Evolutionary conservation across 2,329 filamentous ascomycete species (phyloP), one percentile per base, ranked within the genome.

Genomic region (Pseudogymnoascus verrucosus): DNA sequence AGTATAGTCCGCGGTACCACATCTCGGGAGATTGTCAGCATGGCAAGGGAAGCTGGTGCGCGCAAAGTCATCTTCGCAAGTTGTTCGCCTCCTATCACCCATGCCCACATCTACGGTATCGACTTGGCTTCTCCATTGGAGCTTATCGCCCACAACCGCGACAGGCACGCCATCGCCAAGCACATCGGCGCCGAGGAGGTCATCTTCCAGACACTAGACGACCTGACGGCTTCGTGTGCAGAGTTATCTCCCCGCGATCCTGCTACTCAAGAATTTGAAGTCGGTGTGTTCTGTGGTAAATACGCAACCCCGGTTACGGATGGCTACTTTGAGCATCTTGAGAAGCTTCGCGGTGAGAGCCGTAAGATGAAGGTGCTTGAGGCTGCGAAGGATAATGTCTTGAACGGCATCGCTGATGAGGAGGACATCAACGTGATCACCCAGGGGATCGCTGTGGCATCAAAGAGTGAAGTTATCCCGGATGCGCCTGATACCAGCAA

Each of bases 1-100:
- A 91, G 87, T 69, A 91, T 96, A 65, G 93, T 96, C 4, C 85
- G 93, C 39, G 93, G 92, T 60, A 96, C 90, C 0, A 96, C 91
- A 1, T 89, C 85, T 65, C 80, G 87, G 57, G 89, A 92, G 74
- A 93, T 92, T 66, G 88, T 93, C 31, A 82, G 79, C 64, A 96
- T 96, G 92, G 91, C 90, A 11, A 83, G 88, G 61, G 92, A 96
- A 77, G 88, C 89, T 10, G 90, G 89, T 21, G 93, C 93, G 1
- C 86, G 83, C 69, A 90, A 89, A 73, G 89, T 96, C 61, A 88
- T 92, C 70, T 90, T 97, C 70, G 89, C 88, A 61, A 90, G 86
- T 61, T 96, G 91, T 75, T 85, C 89, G 5, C 93, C 93, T 1
- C 88, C 88, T 8, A 91, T 96, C 74, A 91, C 85, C 11, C 85